Percentiles rank a stretch among this genome's conserved stretches.
Conservation (phyloP, 768 basidiomycete species). For the Mycena rosella region DNA sequence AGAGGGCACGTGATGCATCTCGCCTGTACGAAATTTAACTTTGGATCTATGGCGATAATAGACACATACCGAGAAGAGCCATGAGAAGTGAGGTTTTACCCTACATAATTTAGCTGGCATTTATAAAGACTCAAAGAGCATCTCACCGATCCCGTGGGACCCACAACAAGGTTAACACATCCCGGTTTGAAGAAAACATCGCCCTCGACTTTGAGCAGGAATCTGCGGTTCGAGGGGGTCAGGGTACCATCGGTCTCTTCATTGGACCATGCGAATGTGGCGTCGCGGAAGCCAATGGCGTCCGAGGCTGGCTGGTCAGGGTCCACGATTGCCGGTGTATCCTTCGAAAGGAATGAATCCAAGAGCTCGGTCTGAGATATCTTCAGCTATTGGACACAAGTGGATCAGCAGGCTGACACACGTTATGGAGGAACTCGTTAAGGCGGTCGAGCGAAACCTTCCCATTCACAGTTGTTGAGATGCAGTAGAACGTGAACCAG, state of each 20-base stretch:
- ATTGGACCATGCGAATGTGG: conserved; percentile 30
- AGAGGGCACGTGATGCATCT: not conserved
- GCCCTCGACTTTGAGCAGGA: conserved; percentile 53
- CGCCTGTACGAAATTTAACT: not conserved
- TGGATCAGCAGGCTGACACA: conserved; percentile 32
- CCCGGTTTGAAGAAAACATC: conserved; percentile 58
- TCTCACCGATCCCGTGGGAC: conserved; percentile 47
- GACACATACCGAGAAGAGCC: conserved; percentile 61
- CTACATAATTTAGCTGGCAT: not conserved
- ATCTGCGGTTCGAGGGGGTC: conserved; percentile 46
- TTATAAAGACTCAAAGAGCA: too few relatives aligned
- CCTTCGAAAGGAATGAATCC: conserved; percentile 41
- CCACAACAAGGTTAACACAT: conserved; percentile 56
- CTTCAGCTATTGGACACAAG: conserved; percentile 34
- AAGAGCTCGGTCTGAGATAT: conserved; percentile 59
- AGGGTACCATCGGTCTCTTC: conserved; percentile 35
- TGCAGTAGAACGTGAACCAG: conserved; percentile 48
- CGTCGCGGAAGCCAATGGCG: conserved; percentile 33
- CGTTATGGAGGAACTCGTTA: conserved; percentile 54
- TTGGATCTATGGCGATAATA: too few relatives aligned
- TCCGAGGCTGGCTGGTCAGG: not conserved
- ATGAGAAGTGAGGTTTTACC: conserved; percentile 66
- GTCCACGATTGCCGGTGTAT: not conserved
- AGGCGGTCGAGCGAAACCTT: conserved; percentile 76
- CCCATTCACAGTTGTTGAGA: conserved; percentile 49